Evolutionary conservation across 2,329 filamentous ascomycete species (phyloP).

Genomic region (Lecanicillium sp.): DNA sequence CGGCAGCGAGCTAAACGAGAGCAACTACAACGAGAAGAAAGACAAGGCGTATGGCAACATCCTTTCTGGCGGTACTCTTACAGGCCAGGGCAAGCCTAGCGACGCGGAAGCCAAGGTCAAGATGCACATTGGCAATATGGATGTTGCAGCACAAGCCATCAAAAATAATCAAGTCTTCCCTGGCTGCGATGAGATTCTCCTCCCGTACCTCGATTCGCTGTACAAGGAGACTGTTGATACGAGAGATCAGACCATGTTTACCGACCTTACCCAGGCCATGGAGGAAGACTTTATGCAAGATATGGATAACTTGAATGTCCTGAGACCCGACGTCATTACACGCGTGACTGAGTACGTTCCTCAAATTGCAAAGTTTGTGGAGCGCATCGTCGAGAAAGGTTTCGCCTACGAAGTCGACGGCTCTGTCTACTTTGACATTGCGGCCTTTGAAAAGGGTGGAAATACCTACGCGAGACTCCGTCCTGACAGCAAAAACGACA

Average conservation of each 20-base stretch:
- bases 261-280: constrained; percentile 74
- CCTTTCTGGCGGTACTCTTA: constrained; percentile 45
- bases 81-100: constrained; percentile 51
- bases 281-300: constrained; percentile 84
- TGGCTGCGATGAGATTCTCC: constrained; percentile 56
- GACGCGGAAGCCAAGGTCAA: constrained; percentile 82
- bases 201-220: constrained; percentile 72
- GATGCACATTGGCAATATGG: constrained; percentile 70
- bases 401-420: constrained; percentile 79
- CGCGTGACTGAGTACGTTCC: constrained; percentile 88
- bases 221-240: constrained; percentile 56
- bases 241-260: constrained; percentile 66
- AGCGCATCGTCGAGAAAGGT: constrained; percentile 73
- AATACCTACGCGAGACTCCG: constrained; percentile 80
- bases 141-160: constrained; percentile 41
- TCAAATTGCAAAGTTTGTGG: constrained; percentile 78
- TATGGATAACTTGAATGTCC: constrained; percentile 78
- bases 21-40: constrained; percentile 40
- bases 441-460: constrained; percentile 72
- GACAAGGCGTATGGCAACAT: constrained; percentile 47
- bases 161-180: constrained; percentile 41
- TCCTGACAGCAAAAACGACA: constrained; percentile 78
- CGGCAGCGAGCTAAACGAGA: constrained; percentile 33
- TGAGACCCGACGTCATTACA: constrained; percentile 73
- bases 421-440: constrained; percentile 91